Percentiles rank a stretch among this genome's conserved stretches.
Evolutionary conservation across 176 grass and related monocot species (phyloP).

Genomic region (Musa itinerans): DNA sequence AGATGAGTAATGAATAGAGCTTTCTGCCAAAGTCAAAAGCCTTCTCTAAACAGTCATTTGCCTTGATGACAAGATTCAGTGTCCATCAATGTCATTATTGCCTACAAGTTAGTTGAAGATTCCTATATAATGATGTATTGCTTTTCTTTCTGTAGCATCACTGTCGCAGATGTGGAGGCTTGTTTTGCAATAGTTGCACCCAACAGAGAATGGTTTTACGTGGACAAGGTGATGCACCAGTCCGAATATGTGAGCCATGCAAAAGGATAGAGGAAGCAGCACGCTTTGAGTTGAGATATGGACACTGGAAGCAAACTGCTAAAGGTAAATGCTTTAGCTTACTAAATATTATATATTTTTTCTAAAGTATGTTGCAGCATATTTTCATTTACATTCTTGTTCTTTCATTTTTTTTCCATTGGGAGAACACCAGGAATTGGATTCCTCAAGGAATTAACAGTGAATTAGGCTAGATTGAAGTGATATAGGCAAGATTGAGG

Average conservation of each 20-base stretch:
- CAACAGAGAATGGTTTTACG: conserved; percentile 83
- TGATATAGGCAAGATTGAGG: too few relatives aligned
- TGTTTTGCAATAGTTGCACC: conserved; percentile 85
- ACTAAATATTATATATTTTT: conserved; percentile 1
- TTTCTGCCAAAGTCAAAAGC: neutral
- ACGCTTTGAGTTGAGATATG: conserved; percentile 71
- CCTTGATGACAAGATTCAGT: neutral
- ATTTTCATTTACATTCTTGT: too few relatives aligned
- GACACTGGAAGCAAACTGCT: conserved; percentile 41
- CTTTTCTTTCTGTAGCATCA: conserved; percentile 51
- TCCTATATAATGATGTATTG: neutral
- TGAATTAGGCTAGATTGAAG: too few relatives aligned
- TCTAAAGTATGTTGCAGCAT: neutral
- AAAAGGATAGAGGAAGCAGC: conserved; percentile 82
- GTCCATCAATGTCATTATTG: neutral
- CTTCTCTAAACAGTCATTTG: too few relatives aligned
- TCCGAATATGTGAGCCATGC: conserved; percentile 86
- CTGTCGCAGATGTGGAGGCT: conserved; percentile 83
- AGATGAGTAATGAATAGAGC: neutral
- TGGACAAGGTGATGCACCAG: conserved; percentile 80
- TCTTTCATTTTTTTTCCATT: too few relatives aligned
- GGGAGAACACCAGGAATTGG: too few relatives aligned
- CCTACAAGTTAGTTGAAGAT: neutral
- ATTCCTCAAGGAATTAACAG: too few relatives aligned
- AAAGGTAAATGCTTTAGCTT: conserved; percentile 39